Conservation (phyloP, 2,329 filamentous ascomycete genomes). For the Arachnomyces sp. region DNA sequence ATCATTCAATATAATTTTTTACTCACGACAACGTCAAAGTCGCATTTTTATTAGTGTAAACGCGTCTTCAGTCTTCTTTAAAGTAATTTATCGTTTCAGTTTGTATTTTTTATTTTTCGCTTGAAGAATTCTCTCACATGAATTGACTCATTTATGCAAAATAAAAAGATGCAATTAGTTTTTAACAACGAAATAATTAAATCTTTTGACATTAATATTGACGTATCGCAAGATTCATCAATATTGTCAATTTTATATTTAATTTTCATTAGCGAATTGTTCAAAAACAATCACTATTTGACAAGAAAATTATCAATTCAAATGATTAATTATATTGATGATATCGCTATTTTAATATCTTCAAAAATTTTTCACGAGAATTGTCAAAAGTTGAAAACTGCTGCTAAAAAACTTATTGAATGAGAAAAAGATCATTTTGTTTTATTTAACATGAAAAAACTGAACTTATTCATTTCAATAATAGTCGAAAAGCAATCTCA, state of each 20-base stretch:
- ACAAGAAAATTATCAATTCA: neutral
- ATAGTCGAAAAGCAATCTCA: neutral
- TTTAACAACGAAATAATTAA: neutral
- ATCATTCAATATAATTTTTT: too few relatives aligned
- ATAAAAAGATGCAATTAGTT: neutral
- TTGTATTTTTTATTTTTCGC: too few relatives aligned
- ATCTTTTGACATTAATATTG: neutral
- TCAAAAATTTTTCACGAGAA: slow-evolving; percentile 1
- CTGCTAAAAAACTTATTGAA: neutral
- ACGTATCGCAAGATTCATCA: neutral
- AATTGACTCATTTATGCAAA: neutral
- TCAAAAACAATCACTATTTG: too few relatives aligned
- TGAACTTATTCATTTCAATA: slow-evolving; percentile 4
- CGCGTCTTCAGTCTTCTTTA: neutral
- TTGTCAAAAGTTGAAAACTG: slow-evolving; percentile 1
- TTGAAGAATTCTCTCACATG: too few relatives aligned
- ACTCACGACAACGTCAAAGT: too few relatives aligned
- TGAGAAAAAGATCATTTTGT: neutral
- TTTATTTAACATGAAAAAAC: slow-evolving; percentile 4
- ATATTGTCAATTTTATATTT: neutral
- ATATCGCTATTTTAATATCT: neutral
- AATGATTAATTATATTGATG: slow-evolving; percentile 4
- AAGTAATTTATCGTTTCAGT: neutral
- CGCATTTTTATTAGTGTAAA: too few relatives aligned
- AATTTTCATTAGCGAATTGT: too few relatives aligned